Percentiles rank a stretch among this genome's conserved stretches.
Conservation (phyloP, 805 yeast species). For the Candida railenensis region DNA sequence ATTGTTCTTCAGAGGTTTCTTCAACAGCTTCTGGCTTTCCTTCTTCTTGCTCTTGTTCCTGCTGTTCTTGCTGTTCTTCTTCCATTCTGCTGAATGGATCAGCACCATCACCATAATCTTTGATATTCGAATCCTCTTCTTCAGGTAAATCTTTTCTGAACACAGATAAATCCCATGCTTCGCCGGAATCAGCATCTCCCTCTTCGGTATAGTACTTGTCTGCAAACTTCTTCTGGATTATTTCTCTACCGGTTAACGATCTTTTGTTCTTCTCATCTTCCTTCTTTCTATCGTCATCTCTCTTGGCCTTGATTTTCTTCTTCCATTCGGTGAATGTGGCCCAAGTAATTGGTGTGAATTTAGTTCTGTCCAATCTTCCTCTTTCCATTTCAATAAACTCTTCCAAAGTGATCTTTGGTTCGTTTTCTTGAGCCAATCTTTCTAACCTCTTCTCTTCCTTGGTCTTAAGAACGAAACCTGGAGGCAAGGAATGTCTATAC, state of each 20-base stretch:
- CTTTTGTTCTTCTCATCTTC: slow-evolving; percentile 42
- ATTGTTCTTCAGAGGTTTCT: too few relatives aligned
- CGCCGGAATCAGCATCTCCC: slow-evolving; percentile 40
- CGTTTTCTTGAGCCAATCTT: slow-evolving; percentile 75
- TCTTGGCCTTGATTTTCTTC: slow-evolving; percentile 59
- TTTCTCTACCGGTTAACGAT: slow-evolving; percentile 65
- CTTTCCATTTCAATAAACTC: slow-evolving; percentile 95
- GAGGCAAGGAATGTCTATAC: slow-evolving; percentile 93
- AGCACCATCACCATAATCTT: slow-evolving; percentile 74
- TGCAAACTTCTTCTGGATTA: slow-evolving; percentile 58
- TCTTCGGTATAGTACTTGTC: slow-evolving; percentile 57
- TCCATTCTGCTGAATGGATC: slow-evolving; percentile 2
- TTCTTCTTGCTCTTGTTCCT: too few relatives aligned
- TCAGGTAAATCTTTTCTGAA: slow-evolving; percentile 57
- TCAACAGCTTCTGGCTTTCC: too few relatives aligned
- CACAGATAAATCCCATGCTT: slow-evolving; percentile 56
- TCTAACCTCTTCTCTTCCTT: slow-evolving; percentile 93
- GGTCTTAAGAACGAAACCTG: slow-evolving; percentile 94
- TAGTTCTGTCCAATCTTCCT: slow-evolving; percentile 69
- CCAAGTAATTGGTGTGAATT: slow-evolving; percentile 82
- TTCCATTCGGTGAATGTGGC: slow-evolving; percentile 86
- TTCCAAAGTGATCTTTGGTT: slow-evolving; percentile 90
- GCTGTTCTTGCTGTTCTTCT: too few relatives aligned
- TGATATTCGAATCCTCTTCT: slow-evolving; percentile 47
- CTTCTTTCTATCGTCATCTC: slow-evolving; percentile 38